Evolutionary conservation across 495 filamentous ascomycete genomes (phyloP).

Genomic region (Tirmania nivea): DNA sequence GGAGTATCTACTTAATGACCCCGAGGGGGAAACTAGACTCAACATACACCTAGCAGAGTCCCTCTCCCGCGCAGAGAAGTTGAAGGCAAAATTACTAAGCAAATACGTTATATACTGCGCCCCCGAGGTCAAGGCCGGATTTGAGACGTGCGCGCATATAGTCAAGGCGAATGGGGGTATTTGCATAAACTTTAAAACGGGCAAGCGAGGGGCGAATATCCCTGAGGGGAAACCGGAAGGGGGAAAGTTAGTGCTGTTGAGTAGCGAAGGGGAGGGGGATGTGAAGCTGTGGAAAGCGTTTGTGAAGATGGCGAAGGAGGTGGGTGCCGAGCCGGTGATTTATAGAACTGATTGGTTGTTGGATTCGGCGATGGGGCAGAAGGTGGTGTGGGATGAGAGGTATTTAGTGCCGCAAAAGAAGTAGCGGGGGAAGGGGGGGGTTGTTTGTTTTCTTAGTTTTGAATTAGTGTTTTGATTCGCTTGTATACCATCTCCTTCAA

Average conservation of each 20-base stretch:
- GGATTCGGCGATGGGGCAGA: slow-evolving; percentile 69
- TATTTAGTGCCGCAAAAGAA: slow-evolving; percentile 24
- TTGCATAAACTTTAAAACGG: slow-evolving; percentile 44
- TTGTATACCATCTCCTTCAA: no score
- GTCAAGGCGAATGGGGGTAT: slow-evolving; percentile 71
- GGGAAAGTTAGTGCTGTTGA: slow-evolving; percentile 51
- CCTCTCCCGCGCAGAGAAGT: slow-evolving; percentile 44
- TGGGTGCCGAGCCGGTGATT: slow-evolving; percentile 51
- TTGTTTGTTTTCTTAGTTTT: no score
- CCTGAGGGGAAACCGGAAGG: slow-evolving; percentile 25
- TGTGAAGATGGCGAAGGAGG: slow-evolving; percentile 45
- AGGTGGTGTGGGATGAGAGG: slow-evolving; percentile 37
- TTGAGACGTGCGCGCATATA: slow-evolving; percentile 63
- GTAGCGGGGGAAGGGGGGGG: not conserved
- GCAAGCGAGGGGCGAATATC: slow-evolving; percentile 9
- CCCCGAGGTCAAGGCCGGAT: slow-evolving; percentile 50
- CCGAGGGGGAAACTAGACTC: slow-evolving; percentile 44
- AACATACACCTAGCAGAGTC: slow-evolving; percentile 43
- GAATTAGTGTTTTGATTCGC: no score
- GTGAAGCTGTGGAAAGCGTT: slow-evolving; percentile 60
- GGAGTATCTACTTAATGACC: slow-evolving; percentile 46
- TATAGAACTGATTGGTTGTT: slow-evolving; percentile 75
- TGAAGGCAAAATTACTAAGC: slow-evolving; percentile 49
- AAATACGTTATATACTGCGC: slow-evolving; percentile 64
- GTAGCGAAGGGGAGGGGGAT: slow-evolving; percentile 39